Evolutionary conservation across 2,329 filamentous ascomycete genomes (phyloP).

Genomic region (Fusarium fujikuroi): DNA sequence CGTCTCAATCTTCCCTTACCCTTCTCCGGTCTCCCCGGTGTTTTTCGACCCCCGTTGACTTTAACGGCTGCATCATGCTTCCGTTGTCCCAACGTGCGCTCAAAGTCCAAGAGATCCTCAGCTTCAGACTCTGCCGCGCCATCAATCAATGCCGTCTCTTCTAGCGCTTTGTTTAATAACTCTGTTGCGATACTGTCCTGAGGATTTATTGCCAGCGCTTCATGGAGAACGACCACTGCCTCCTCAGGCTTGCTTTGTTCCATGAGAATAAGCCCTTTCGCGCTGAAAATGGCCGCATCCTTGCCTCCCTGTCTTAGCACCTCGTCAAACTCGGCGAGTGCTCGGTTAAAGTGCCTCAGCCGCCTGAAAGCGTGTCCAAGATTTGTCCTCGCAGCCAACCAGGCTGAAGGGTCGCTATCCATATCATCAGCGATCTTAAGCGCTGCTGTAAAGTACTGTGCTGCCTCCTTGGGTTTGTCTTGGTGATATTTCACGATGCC

Average conservation of each 20-base stretch:
- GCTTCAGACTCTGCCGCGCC: slow-evolving; percentile 59
- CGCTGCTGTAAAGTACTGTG: slow-evolving; percentile 80
- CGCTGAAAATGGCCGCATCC: slow-evolving; percentile 79
- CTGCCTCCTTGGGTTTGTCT: slow-evolving; percentile 78
- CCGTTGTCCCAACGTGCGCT: slow-evolving; percentile 61
- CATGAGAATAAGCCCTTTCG: slow-evolving; percentile 85
- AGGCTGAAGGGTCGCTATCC: slow-evolving; percentile 82
- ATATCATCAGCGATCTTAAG: slow-evolving; percentile 82
- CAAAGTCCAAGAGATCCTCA: slow-evolving; percentile 61
- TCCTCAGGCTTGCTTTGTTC: slow-evolving; percentile 80
- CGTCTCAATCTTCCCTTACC: slow-evolving; percentile 58
- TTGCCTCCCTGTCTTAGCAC: slow-evolving; percentile 86
- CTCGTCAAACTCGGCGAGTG: slow-evolving; percentile 85
- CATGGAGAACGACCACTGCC: slow-evolving; percentile 84
- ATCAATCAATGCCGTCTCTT: slow-evolving; percentile 65
- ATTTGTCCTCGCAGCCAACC: slow-evolving; percentile 87
- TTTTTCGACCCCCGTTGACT: slow-evolving; percentile 47
- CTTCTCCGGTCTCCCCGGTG: slow-evolving; percentile 49
- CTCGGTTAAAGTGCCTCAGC: slow-evolving; percentile 73
- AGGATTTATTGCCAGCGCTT: slow-evolving; percentile 80
- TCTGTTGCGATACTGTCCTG: slow-evolving; percentile 87
- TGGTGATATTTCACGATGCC: slow-evolving; percentile 97
- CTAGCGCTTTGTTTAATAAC: slow-evolving; percentile 76
- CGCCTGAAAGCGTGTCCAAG: slow-evolving; percentile 88
- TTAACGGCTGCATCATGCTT: slow-evolving; percentile 57